Evolutionary conservation across 352 stramenopile genomes (phyloP).

Genomic region (Globisporangium lucens): DNA sequence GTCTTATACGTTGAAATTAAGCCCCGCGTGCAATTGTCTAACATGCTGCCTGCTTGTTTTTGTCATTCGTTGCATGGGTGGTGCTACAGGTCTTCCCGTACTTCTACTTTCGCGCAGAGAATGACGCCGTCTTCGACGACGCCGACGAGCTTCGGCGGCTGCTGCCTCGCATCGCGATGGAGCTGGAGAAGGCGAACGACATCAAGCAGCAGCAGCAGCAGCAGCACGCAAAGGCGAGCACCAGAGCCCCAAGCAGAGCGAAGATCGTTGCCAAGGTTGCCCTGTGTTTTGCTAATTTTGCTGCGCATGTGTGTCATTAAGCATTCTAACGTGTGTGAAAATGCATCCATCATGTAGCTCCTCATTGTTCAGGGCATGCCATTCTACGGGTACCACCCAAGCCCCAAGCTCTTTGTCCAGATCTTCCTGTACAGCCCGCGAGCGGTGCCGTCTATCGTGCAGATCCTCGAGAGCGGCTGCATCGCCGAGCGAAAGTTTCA

Average conservation of each 20-base stretch:
- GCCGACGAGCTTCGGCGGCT: slow-evolving; percentile 46
- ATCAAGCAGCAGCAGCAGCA: slow-evolving; percentile 40
- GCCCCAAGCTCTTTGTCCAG: slow-evolving; percentile 80
- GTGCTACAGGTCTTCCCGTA: slow-evolving; percentile 77
- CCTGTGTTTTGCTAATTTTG: neutral
- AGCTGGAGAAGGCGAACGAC: slow-evolving; percentile 58
- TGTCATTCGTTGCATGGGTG: neutral
- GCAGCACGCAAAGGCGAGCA: slow-evolving; percentile 9
- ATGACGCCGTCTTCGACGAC: slow-evolving; percentile 67
- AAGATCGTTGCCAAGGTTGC: slow-evolving; percentile 73
- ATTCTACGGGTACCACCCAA: slow-evolving; percentile 88
- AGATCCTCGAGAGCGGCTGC: slow-evolving; percentile 81
- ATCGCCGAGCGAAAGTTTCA: slow-evolving; percentile 77
- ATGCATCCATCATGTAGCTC: slow-evolving; percentile 36
- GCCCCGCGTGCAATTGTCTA: neutral
- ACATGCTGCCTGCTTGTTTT: neutral
- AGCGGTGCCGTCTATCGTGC: slow-evolving; percentile 50
- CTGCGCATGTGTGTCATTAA: neutral
- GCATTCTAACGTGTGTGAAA: neutral
- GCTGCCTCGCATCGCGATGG: slow-evolving; percentile 65
- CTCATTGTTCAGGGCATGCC: slow-evolving; percentile 83
- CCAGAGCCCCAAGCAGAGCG: slow-evolving; percentile 12
- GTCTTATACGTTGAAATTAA: neutral
- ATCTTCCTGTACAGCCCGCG: slow-evolving; percentile 88
- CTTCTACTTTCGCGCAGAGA: slow-evolving; percentile 83